Evolutionary conservation across 495 filamentous ascomycete species (phyloP).

Genomic region (Elasticomyces elasticus): DNA sequence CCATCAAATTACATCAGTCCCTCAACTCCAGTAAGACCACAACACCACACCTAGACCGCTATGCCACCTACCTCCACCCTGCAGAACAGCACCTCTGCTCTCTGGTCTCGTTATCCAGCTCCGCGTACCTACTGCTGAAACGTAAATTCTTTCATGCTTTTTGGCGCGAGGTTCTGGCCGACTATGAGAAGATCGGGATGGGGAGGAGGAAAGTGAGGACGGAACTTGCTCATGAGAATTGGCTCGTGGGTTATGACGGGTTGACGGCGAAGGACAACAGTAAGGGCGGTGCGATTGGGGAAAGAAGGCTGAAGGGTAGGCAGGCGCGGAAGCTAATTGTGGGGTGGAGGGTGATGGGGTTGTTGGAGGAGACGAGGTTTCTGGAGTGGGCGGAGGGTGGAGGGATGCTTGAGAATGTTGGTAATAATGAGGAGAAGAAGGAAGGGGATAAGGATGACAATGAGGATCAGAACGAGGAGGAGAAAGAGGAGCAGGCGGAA

Average conservation of each 20-base stretch:
- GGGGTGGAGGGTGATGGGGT: constrained; percentile 14
- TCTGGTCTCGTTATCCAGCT: not conserved
- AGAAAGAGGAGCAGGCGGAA: too few species aligned
- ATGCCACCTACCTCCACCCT: not conserved
- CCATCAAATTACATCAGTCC: not conserved
- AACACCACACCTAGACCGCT: not conserved
- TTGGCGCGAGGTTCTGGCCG: not conserved
- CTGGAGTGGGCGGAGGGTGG: not conserved
- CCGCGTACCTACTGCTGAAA: constrained; percentile 12
- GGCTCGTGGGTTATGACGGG: constrained; percentile 1
- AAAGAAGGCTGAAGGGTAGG: not conserved
- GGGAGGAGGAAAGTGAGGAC: constrained; percentile 1
- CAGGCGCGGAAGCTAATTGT: constrained; percentile 7
- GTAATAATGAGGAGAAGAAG: not conserved
- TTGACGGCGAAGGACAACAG: not conserved
- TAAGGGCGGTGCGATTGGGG: not conserved
- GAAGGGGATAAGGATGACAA: too few species aligned
- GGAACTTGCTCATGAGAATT: constrained; percentile 8
- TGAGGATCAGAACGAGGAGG: too few species aligned
- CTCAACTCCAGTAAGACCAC: not conserved
- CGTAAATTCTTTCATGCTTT: constrained; percentile 9
- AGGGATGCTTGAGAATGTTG: constrained; percentile 4
- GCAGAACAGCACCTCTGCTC: not conserved
- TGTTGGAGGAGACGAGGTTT: constrained; percentile 5
- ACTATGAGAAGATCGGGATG: not conserved